Evolutionary conservation across 1,284 basidiomycete genomes (phyloP).

Genomic region (Singerocomus inundabilis): DNA sequence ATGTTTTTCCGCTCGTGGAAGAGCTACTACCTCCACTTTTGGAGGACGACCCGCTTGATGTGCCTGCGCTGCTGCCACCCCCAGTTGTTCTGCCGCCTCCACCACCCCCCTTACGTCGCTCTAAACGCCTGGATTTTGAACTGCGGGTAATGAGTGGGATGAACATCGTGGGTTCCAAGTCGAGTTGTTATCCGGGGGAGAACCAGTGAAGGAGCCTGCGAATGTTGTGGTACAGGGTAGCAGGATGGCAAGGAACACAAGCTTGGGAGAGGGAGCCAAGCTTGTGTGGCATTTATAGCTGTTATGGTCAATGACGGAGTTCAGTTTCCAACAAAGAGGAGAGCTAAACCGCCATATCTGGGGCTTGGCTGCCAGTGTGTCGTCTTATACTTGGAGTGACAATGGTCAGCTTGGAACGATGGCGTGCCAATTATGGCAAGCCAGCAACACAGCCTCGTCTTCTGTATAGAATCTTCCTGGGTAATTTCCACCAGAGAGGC

Average conservation of each 20-base stretch:
- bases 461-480: too few species aligned
- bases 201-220: too few species aligned
- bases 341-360: not conserved
- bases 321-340: not conserved
- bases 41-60: constrained; percentile 12
- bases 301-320: too few species aligned
- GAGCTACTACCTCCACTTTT: constrained; percentile 18
- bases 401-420: too few species aligned
- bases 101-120: constrained; percentile 32
- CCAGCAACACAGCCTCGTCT: not conserved
- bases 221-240: not conserved
- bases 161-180: constrained; percentile 30
- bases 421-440: not conserved
- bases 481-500: too few species aligned
- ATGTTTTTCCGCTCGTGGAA: too few species aligned
- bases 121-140: constrained; percentile 4
- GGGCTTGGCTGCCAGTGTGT: too few species aligned
- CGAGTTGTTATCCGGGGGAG: not conserved
- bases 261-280: too few species aligned
- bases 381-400: too few species aligned
- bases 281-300: constrained; percentile 3
- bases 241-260: too few species aligned
- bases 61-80: too few species aligned
- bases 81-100: too few species aligned
- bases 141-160: constrained; percentile 33